Base-by-base conservation (phyloP, 2,329 filamentous ascomycete genomes). In the Scleromitrula shiraiana region DNA sequence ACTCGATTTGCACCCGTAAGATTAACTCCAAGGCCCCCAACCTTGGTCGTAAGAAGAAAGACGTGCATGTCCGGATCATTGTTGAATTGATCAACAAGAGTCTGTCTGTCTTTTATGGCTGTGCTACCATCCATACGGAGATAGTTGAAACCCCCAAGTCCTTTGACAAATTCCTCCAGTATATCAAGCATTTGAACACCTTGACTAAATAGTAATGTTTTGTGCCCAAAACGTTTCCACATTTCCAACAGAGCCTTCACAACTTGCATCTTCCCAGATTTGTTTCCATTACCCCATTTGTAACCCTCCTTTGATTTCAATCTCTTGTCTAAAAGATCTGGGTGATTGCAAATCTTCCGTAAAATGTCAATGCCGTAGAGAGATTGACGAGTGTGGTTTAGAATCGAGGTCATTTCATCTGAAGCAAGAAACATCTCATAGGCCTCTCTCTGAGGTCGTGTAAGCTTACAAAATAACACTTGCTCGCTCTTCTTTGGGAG, bases 311-410 rank as follows among this genome's bases (percentile, higher is more conserved):
- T 83, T 46, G 61, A 62, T 51, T 67, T 72, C 14, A 78, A 64
- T 20, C 59, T 65, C 36, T 75, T 86, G 57, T 93, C 82, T 2
- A 85, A 70, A 1, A 98, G 72, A 67, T 98, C 93, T 0, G 94
- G 93, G 60, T 98, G 94, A 54, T 98, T 98, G 71, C 91, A 97
- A 46, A 98, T 91, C 67, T 98, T 98, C 43, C 93, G 83, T 32
- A 98, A 71, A 22, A 90, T 85, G 58, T 96, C 90, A 53, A 98
- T 88, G 7, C 91, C 93, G 58, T 84, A 95, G 0, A 98, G 72
- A 2, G 88, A 85, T 60, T 95, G 85, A 4, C 83, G 77, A 51
- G 80, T 84, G 32, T 82, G 81, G 39, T 76, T 79, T 33, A 91
- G 67, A 48, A 97, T 95, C 0, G 84, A 81, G n/a, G 76, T 78